phyloP scores from a whole-genome alignment of 176 grass and related monocot genomes.

The Neostapfia colusana region DNA sequence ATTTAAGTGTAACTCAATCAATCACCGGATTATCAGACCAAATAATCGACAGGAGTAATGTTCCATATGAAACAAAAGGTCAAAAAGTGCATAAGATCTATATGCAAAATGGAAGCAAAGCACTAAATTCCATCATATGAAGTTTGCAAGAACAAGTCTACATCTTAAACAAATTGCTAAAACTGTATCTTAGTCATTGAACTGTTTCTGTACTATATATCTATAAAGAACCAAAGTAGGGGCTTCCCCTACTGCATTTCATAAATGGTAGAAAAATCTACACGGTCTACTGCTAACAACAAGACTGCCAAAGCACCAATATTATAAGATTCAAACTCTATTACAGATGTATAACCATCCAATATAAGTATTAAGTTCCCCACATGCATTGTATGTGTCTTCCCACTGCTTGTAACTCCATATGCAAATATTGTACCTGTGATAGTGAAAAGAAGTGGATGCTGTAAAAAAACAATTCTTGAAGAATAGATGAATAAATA shows the following conservation, averaged over 20 bases:
- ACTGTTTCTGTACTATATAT: background rate
- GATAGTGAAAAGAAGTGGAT: slow-evolving; percentile 18
- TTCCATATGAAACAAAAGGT: slow-evolving; percentile 13
- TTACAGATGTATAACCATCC: background rate
- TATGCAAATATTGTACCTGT: slow-evolving; percentile 91
- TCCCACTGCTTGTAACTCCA: too few species aligned
- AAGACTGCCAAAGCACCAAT: background rate
- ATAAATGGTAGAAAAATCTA: background rate
- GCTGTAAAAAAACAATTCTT: background rate
- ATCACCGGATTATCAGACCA: slow-evolving; percentile 2
- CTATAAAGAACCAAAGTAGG: background rate
- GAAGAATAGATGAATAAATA: background rate
- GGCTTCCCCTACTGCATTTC: background rate
- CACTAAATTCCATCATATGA: background rate
- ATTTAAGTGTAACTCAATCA: background rate
- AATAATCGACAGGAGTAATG: slow-evolving; percentile 18
- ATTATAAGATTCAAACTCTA: background rate
- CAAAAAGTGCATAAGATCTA: slow-evolving; percentile 5
- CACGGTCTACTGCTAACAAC: background rate
- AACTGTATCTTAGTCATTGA: background rate
- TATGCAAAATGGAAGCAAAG: slow-evolving; percentile 10
- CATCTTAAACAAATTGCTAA: slow-evolving; percentile 4
- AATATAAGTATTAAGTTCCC: slow-evolving; percentile 35
- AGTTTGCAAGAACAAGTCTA: slow-evolving; percentile 19
- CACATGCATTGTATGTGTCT: slow-evolving; percentile 93